phyloP scores from a whole-genome alignment of 257 asterid species.

The Haberlea rhodopensis region DNA sequence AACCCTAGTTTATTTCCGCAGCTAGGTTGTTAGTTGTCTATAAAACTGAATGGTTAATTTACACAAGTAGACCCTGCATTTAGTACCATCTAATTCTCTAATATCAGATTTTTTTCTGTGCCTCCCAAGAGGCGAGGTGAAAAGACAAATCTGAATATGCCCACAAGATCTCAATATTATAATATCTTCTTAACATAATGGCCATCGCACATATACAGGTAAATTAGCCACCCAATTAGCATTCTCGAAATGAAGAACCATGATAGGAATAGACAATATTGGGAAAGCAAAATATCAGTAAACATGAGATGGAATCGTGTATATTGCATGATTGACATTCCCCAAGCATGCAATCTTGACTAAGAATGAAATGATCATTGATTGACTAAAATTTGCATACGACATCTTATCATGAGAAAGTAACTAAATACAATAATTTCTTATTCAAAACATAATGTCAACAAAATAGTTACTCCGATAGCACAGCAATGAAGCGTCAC shows the following conservation, averaged over 20 bases:
- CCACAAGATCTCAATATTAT: not conserved
- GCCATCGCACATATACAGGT: no score
- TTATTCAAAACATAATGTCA: constrained; percentile 10
- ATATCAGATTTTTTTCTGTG: not conserved
- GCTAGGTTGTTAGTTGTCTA: no score
- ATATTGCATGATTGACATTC: not conserved
- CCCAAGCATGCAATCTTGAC: not conserved
- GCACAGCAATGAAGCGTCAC: not conserved
- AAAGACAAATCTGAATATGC: not conserved
- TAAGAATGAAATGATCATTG: not conserved
- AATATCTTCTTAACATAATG: not conserved
- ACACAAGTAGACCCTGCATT: no score
- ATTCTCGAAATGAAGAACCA: not conserved
- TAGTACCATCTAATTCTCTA: not conserved
- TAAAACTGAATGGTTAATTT: no score
- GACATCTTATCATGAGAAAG: not conserved
- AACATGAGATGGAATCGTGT: no score
- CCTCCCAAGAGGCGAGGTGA: not conserved
- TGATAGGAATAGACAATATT: not conserved
- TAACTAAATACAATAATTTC: not conserved
- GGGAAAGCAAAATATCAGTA: not conserved
- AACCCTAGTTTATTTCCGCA: no score
- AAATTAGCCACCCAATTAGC: not conserved
- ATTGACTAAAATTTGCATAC: no score
- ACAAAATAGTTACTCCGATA: not conserved